phyloP scores from a whole-genome alignment of 495 filamentous ascomycete genomes.

The Aspergillus coremiiformis region DNA sequence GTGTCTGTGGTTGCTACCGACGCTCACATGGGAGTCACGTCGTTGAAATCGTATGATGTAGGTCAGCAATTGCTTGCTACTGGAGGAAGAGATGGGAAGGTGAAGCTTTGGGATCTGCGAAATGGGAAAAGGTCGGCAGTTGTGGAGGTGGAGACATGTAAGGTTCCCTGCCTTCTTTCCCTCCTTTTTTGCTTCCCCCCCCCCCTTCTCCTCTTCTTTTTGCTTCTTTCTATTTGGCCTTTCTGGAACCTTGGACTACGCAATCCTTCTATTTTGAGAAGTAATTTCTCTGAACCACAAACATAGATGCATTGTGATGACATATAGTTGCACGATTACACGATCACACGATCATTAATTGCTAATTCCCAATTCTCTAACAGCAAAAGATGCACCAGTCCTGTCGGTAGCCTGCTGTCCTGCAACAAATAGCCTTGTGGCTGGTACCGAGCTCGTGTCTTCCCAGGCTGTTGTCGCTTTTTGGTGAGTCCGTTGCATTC shows the following conservation, averaged over 20 bases:
- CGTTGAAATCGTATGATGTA: slow-evolving; percentile 29
- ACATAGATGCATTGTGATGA: not conserved
- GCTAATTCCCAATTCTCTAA: slow-evolving; percentile 11
- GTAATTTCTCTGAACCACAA: not conserved
- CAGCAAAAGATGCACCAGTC: slow-evolving; percentile 45
- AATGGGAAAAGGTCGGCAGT: slow-evolving; percentile 23
- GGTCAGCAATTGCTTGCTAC: slow-evolving; percentile 32
- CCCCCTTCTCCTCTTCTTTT: slow-evolving; percentile 4
- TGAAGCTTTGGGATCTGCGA: slow-evolving; percentile 43
- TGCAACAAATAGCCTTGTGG: slow-evolving; percentile 53
- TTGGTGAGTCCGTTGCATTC: slow-evolving; percentile 46
- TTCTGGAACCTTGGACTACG: not conserved
- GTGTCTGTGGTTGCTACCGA: slow-evolving; percentile 25
- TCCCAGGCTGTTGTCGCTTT: slow-evolving; percentile 65
- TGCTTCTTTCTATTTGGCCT: slow-evolving; percentile 3
- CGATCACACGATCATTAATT: too few relatives aligned
- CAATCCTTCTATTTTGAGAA: not conserved
- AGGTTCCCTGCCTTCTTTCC: slow-evolving; percentile 9
- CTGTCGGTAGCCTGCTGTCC: slow-evolving; percentile 61
- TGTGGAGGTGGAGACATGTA: slow-evolving; percentile 36
- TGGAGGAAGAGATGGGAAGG: slow-evolving; percentile 42
- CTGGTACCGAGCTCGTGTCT: slow-evolving; percentile 71
- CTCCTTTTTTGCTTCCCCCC: not conserved
- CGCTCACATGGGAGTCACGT: slow-evolving; percentile 40
- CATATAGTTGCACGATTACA: too few relatives aligned